phyloP scores from a whole-genome alignment of 768 basidiomycete genomes.

The Russula dissimulans region DNA sequence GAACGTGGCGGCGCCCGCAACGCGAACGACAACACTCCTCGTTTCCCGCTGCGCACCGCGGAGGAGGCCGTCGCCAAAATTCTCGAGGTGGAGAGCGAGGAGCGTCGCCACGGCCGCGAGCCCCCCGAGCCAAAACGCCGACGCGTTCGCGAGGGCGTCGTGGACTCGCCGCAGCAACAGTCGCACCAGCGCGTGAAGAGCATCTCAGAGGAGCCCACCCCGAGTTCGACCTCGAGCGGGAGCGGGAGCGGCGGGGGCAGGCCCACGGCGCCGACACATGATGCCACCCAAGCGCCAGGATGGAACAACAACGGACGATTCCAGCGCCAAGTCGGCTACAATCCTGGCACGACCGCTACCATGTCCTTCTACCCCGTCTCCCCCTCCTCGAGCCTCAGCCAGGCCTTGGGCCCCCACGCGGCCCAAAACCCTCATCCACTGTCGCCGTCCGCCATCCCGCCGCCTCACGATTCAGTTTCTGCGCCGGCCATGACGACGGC shows the following conservation, averaged over 20 bases:
- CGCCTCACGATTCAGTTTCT: constrained; percentile 1
- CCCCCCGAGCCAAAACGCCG: constrained; percentile 17
- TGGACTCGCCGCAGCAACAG: not conserved
- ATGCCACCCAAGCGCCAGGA: constrained; percentile 10
- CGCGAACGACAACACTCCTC: constrained; percentile 7
- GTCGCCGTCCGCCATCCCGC: constrained; percentile 5
- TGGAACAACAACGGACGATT: constrained; percentile 13
- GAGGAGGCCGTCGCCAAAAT: constrained; percentile 20
- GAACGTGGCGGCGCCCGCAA: constrained; percentile 19
- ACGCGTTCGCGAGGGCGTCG: constrained; percentile 13
- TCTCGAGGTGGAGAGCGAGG: constrained; percentile 18
- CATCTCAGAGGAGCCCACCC: constrained; percentile 10
- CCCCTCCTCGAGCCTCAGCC: constrained; percentile 16
- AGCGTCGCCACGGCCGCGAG: constrained; percentile 19
- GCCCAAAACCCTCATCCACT: constrained; percentile 11
- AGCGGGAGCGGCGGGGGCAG: not conserved
- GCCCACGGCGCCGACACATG: constrained; percentile 1
- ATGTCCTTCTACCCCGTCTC: constrained; percentile 14
- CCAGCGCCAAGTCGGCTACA: constrained; percentile 15
- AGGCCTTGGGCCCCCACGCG: constrained; percentile 14
- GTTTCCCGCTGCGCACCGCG: constrained; percentile 19
- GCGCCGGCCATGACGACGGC: not conserved
- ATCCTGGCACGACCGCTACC: not conserved
- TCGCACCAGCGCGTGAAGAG: constrained; percentile 8
- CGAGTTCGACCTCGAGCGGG: constrained; percentile 12